A percentile compares a stretch with the other conserved stretches of the same genome.
Conservation (phyloP, 176 grass and related monocot genomes). For the Triticum urartu region DNA sequence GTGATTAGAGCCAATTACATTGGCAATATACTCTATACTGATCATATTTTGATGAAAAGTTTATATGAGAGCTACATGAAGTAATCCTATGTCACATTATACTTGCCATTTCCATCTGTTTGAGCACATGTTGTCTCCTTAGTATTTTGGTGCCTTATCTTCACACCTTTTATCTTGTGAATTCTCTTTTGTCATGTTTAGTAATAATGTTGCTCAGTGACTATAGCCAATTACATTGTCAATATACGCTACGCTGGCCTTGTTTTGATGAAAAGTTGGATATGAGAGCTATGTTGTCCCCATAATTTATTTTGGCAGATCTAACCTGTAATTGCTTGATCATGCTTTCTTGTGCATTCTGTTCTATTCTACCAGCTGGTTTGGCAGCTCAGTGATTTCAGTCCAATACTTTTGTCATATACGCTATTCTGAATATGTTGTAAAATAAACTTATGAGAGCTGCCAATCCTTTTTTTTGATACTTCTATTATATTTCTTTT, state of each 20-base stretch:
- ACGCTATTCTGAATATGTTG: slow-evolving; percentile 49
- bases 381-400: slow-evolving; percentile 28
- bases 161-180: neutral
- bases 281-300: slow-evolving; percentile 37
- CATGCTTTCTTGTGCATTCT: neutral
- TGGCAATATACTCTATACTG: slow-evolving; percentile 58
- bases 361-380: neutral
- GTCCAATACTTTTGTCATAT: slow-evolving; percentile 49
- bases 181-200: neutral
- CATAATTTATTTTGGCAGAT: neutral
- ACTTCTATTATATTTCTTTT: neutral
- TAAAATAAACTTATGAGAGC: slow-evolving; percentile 34
- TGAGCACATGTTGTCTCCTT: neutral
- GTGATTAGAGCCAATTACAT: slow-evolving; percentile 43
- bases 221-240: slow-evolving; percentile 33
- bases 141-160: neutral
- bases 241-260: slow-evolving; percentile 47
- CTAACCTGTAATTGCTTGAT: neutral
- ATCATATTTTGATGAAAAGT: slow-evolving; percentile 29
- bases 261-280: slow-evolving; percentile 22
- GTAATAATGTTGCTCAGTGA: slow-evolving; percentile 37
- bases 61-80: slow-evolving; percentile 39
- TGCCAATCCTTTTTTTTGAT: neutral
- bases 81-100: neutral
- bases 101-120: neutral